These are phyloP conservation scores for Psilocybe mexicana DNA, from an alignment of 1,284 basidiomycete species.

Conservation along the genomic window DNA sequence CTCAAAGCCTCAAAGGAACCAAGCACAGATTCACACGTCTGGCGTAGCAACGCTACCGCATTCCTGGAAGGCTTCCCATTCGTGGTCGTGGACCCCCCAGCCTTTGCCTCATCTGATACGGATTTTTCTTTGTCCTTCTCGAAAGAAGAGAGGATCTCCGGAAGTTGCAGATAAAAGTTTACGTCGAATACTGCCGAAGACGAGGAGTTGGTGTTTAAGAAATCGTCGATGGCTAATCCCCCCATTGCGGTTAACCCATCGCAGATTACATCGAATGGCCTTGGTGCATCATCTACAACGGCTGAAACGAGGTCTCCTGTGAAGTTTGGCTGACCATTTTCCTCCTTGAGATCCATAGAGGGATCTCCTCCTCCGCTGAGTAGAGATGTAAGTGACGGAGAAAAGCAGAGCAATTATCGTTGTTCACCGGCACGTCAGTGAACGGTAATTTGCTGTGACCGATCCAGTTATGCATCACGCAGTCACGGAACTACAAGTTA, in stretches of 20 bases:
- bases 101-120: slow-evolving; percentile 9
- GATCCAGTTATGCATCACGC: too few relatives aligned
- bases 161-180: slow-evolving; percentile 21
- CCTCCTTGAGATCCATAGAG: slow-evolving; percentile 12
- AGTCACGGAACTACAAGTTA: too few relatives aligned
- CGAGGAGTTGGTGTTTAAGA: slow-evolving; percentile 20
- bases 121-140: slow-evolving; percentile 15
- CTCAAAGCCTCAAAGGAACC: slow-evolving; percentile 24
- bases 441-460: too few relatives aligned
- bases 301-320: slow-evolving; percentile 16
- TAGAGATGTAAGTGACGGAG: too few relatives aligned
- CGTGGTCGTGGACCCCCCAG: too few relatives aligned
- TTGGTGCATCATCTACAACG: slow-evolving; percentile 20
- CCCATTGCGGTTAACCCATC: slow-evolving; percentile 21
- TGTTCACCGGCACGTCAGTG: too few relatives aligned
- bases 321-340: slow-evolving; percentile 2
- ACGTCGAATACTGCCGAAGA: slow-evolving; percentile 20
- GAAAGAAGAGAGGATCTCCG: slow-evolving; percentile 9
- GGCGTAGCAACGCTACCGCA: slow-evolving; percentile 19
- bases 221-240: slow-evolving; percentile 25
- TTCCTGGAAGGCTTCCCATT: slow-evolving; percentile 11
- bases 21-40: slow-evolving; percentile 24
- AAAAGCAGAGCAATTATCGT: too few relatives aligned
- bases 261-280: slow-evolving; percentile 23
- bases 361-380: too few relatives aligned